A percentile compares a stretch with the other conserved stretches of the same genome.
These are phyloP conservation scores for Prunella vulgaris DNA, from an alignment of 257 asterid genomes.

Conservation along the genomic window DNA sequence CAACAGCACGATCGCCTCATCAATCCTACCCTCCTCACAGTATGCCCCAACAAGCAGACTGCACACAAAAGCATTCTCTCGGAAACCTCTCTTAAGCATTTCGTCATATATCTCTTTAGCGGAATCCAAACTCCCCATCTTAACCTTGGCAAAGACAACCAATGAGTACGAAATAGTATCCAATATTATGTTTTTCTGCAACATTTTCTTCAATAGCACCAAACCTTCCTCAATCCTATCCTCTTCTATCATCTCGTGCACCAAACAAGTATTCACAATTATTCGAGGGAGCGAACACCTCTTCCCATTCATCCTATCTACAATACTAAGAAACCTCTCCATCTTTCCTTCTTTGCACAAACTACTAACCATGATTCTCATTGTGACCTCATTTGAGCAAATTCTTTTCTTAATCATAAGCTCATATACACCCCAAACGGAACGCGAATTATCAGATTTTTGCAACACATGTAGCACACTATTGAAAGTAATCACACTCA, in stretches of 20 bases:
- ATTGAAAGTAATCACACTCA: constrained; percentile 64
- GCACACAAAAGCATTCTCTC: constrained; percentile 55
- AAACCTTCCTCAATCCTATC: constrained; percentile 53
- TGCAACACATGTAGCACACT: constrained; percentile 58
- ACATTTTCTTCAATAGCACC: constrained; percentile 47
- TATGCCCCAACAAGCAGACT: constrained; percentile 47
- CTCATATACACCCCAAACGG: constrained; percentile 67
- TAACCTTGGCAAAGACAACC: constrained; percentile 64
- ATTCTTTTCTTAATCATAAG: constrained; percentile 50
- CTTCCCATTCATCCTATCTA: constrained; percentile 66
- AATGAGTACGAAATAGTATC: constrained; percentile 57
- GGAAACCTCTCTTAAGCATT: constrained; percentile 71
- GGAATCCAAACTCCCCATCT: constrained; percentile 51
- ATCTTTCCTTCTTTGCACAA: constrained; percentile 72
- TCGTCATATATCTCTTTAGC: constrained; percentile 54
- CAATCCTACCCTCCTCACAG: constrained; percentile 47
- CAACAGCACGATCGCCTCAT: constrained; percentile 44
- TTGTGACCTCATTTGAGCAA: constrained; percentile 54
- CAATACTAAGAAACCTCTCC: constrained; percentile 41
- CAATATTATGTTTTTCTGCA: constrained; percentile 58
- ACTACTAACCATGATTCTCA: constrained; percentile 53
- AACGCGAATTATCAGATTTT: constrained; percentile 37
- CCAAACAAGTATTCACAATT: constrained; percentile 66
- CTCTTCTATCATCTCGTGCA: constrained; percentile 52
- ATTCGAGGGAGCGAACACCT: constrained; percentile 48